phyloP scores from a whole-genome alignment of 345 rosid species.

The Rhodamnia argentea region DNA sequence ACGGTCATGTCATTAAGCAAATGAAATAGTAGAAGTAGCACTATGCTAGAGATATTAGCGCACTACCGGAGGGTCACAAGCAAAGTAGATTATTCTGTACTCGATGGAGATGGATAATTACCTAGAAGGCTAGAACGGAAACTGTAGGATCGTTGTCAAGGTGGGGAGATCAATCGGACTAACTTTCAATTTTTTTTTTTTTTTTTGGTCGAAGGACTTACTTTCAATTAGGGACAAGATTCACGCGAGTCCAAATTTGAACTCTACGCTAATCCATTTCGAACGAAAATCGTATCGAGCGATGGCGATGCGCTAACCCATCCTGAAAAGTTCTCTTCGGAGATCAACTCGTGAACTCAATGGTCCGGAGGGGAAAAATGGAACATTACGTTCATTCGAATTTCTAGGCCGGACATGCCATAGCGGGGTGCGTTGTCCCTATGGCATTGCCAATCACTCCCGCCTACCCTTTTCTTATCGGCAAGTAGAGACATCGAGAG shows the following conservation, averaged over 20 bases:
- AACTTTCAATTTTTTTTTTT: too few relatives aligned
- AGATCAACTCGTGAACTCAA: not conserved
- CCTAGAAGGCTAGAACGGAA: not conserved
- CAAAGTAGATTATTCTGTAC: not conserved
- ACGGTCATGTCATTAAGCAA: not conserved
- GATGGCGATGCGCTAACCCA: not conserved
- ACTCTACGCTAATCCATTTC: not conserved
- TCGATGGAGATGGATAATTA: not conserved
- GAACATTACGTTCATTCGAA: not conserved
- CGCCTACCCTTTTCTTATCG: not conserved
- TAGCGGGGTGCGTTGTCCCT: not conserved
- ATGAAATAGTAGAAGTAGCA: not conserved
- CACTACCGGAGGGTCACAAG: not conserved
- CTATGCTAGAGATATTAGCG: not conserved
- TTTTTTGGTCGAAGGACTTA: too few relatives aligned
- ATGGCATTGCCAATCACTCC: not conserved
- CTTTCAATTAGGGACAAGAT: not conserved
- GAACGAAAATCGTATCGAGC: not conserved
- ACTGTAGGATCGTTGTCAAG: not conserved
- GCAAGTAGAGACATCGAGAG: not conserved
- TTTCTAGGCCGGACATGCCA: not conserved
- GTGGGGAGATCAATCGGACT: not conserved
- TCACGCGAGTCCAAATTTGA: not conserved
- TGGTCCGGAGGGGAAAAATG: not conserved
- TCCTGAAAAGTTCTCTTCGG: not conserved